Evolutionary conservation across 2,329 filamentous ascomycete genomes (phyloP), one percentile per base, ranked within the genome.

Genomic region (Botrytis pseudocinerea): DNA sequence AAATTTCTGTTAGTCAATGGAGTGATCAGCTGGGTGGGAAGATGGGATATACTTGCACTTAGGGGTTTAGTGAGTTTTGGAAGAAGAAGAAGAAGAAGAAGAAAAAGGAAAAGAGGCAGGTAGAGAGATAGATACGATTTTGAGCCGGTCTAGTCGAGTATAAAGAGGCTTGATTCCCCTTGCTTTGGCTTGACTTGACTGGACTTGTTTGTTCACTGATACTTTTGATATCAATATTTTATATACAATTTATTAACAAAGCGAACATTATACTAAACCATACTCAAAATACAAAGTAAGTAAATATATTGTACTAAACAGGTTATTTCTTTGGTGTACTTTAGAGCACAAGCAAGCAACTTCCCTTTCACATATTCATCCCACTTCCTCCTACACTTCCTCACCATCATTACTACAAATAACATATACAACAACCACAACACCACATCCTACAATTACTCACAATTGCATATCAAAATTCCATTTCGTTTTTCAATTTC

Each of bases 31-130:
- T 70, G 69, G 12, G 59, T 28, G 38, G 46, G 28, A 28, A 22
- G 51, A 66, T n/a, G 25, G 73, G 71, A 73, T 71, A 57, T 51
- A 71, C 68, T 40, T 74, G 73, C 71, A 74, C 61, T 74, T 74
- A 74, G 35, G 35, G 73, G 73, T 59, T 69, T 74, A 74, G 73
- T 74, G 60, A 70, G 69, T 63, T 70, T 70, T 28, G 7, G 48
- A 54, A n/a, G 35, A 57, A 22, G 10, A 14, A 64, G 16, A 28
- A 14, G 22, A 44, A 28, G 18, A 42, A 35, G 35, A 35, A 35
- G 35, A 7, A 35, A 14, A 25, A 46, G 1, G 22, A 25, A 25
- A 9, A 46, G 44, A 22, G 20, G 44, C 12, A 14, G 61, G 14
- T 54, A 16, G 12, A 66, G 25, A 12, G 61, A 54, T 54, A 28